Conservation (phyloP, 2,329 filamentous ascomycete species). For the Westerdykella ornata region DNA sequence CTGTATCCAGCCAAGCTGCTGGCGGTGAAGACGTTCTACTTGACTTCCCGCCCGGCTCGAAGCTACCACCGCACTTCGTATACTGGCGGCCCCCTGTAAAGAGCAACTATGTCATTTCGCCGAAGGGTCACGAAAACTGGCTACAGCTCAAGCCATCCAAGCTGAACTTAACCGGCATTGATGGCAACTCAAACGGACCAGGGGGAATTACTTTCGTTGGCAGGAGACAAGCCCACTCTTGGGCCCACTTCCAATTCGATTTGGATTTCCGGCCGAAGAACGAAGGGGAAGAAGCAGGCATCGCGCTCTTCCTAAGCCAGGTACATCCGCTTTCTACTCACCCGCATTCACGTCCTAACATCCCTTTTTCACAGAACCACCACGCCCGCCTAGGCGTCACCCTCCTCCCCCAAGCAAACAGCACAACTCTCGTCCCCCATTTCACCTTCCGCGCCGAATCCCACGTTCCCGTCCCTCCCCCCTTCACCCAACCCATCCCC, state of each 20-base stretch:
- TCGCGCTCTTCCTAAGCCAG: constrained; percentile 47
- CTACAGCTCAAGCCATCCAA: constrained; percentile 46
- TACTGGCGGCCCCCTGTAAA: constrained; percentile 48
- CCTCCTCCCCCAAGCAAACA: constrained; percentile 12
- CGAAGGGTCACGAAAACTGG: constrained; percentile 38
- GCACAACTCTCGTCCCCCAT: constrained; percentile 24
- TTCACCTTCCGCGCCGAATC: constrained; percentile 44
- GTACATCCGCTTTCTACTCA: constrained; percentile 4
- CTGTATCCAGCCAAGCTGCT: constrained; percentile 32
- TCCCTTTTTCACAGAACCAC: constrained; percentile 38
- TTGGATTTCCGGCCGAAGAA: constrained; percentile 40
- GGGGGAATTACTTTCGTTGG: constrained; percentile 47
- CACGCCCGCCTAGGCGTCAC: constrained; percentile 45
- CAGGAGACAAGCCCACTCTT: constrained; percentile 48
- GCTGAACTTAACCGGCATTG: constrained; percentile 50
- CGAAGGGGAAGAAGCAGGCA: constrained; percentile 46
- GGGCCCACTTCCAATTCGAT: constrained; percentile 48
- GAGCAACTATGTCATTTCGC: constrained; percentile 46
- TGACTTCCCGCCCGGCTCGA: constrained; percentile 42
- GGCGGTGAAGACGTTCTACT: constrained; percentile 38
- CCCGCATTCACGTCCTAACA: neutral
- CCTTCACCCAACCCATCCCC: constrained; percentile 38
- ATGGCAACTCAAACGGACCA: constrained; percentile 43
- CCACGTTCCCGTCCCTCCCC: constrained; percentile 35
- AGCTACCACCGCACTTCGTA: constrained; percentile 47